Percentiles rank a stretch among this genome's conserved stretches.
Evolutionary conservation across 2,329 filamentous ascomycete genomes (phyloP).

Genomic region (Arachnopeziza araneosa): DNA sequence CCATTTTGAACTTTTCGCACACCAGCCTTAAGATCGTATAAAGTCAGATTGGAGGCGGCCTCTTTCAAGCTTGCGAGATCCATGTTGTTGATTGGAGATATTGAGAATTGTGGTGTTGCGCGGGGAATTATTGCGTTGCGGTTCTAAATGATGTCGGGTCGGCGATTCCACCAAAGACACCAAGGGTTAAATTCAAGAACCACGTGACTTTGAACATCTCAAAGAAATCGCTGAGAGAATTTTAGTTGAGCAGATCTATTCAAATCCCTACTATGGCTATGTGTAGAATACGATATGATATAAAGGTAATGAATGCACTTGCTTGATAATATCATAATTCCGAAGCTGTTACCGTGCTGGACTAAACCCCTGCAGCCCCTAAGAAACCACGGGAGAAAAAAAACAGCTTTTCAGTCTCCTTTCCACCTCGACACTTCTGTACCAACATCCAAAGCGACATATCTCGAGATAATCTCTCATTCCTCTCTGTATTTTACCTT

Average conservation of each 20-base stretch:
- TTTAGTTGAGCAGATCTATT: too few relatives aligned
- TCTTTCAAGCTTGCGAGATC: conserved; percentile 64
- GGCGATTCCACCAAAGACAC: background rate
- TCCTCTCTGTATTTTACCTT: background rate
- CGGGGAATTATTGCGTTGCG: background rate
- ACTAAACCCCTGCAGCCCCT: background rate
- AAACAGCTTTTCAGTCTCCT: background rate
- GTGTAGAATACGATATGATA: too few relatives aligned
- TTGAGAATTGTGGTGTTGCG: background rate
- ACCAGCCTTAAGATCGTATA: conserved; percentile 72
- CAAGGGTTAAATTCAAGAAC: background rate
- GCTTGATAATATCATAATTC: too few relatives aligned
- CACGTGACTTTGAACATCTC: background rate
- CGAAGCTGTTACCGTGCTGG: background rate
- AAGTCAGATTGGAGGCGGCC: conserved; percentile 65
- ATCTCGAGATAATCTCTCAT: background rate
- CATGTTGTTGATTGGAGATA: conserved; percentile 39
- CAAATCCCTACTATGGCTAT: too few relatives aligned
- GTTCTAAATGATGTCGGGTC: background rate
- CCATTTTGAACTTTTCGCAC: conserved; percentile 76
- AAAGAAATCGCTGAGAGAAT: too few relatives aligned
- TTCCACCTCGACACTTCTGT: background rate
- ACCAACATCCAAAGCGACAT: background rate
- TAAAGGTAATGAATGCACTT: too few relatives aligned
- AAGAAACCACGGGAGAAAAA: background rate